Evolutionary conservation across 208 protist species (phyloP), one percentile per base, ranked within the genome.

Genomic region (Blechomonas ayalai): DNA sequence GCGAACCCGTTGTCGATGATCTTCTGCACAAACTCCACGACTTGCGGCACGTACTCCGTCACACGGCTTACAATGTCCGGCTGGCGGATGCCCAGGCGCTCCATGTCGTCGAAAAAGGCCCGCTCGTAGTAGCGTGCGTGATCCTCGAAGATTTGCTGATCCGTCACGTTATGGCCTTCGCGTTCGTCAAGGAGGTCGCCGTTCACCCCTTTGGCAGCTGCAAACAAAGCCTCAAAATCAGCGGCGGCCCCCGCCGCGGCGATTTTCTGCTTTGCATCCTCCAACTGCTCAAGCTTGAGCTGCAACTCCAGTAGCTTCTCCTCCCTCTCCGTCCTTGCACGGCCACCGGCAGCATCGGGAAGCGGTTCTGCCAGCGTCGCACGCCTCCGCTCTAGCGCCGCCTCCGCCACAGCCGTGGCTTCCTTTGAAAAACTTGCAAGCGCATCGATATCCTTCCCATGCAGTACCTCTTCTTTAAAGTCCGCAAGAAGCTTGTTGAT

Each of bases 21-120:
- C 36, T 82, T 85, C 55, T 96, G 31, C 49, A 98, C 79, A 50
- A 90, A 98, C 1, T 45, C 54, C 27, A 98, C 71, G 45, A 99
- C 97, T 70, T 99, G 70, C 19, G 83, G 88, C 9, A 99, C 89
- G 66, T 98, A 98, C 56, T 99, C 97, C 10, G 92, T 98, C 0
- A 99, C 98, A 34, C 98, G 74, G 13, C 95, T 92, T n/a, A 99
- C 62, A 2, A 90, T 61, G 61, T 97, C 86, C 6, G 97, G 95
- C 47, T 71, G 64, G 15, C 71, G 61, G 18, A 98, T 75, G 26
- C 83, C 75, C 0, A 99, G 79, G 4, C 66, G 47, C 25, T 64
- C 53, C 86, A 97, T 93, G 74, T 98, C 95, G 9, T 91, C 67
- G 59, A 97, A 92, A 60, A 97, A 98, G 44, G 90, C 54, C 5